These are phyloP conservation scores for Prunus campanulata DNA, from an alignment of 306 rosid species.

Conservation along the genomic window DNA sequence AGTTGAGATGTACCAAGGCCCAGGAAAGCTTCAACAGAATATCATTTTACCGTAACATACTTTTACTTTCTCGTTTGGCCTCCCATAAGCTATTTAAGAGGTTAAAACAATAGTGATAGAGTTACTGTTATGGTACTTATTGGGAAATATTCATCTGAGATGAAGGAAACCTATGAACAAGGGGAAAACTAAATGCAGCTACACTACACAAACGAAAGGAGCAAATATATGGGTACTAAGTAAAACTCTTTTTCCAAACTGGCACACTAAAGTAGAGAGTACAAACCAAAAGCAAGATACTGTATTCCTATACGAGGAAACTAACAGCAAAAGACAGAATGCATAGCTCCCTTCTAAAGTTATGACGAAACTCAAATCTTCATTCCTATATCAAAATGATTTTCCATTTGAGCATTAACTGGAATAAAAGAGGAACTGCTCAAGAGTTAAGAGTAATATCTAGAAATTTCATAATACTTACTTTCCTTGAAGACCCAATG, in stretches of 20 bases:
- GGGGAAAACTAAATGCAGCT: background rate
- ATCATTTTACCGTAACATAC: too few species aligned
- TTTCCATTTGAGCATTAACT: background rate
- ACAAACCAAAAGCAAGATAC: background rate
- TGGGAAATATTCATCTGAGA: background rate
- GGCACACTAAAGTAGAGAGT: background rate
- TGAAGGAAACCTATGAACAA: background rate
- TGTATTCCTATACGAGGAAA: background rate
- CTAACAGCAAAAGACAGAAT: background rate
- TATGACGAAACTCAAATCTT: background rate
- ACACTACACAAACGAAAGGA: background rate
- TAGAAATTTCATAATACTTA: constrained; percentile 32
- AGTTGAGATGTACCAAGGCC: too few species aligned
- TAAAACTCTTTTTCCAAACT: background rate
- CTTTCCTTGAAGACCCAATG: constrained; percentile 91
- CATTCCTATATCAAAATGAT: background rate
- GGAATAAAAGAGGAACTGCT: background rate
- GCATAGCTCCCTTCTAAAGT: too few species aligned
- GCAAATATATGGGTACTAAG: background rate
- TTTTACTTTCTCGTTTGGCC: too few species aligned
- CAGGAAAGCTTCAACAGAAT: too few species aligned
- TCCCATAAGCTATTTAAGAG: too few species aligned
- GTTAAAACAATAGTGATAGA: too few species aligned
- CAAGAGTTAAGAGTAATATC: background rate
- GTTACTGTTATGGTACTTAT: too few species aligned